Evolutionary conservation across 1,284 basidiomycete genomes (phyloP).

Genomic region (Ceratobasidium papillatum): DNA sequence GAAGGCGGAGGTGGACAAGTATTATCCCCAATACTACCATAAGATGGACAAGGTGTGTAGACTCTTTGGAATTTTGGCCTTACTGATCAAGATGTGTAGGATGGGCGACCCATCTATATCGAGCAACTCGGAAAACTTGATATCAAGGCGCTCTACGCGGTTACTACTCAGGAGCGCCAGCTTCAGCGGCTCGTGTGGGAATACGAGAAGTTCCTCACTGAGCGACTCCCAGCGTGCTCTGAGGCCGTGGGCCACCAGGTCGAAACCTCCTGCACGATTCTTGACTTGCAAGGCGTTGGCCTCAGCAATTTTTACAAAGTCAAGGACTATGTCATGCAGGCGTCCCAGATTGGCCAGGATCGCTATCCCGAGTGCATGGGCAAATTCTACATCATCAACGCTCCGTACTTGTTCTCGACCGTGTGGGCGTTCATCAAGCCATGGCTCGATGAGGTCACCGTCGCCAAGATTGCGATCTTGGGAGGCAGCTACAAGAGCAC

Average conservation of each 20-base stretch:
- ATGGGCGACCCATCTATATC: constrained; percentile 95
- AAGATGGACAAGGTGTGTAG: constrained; percentile 86
- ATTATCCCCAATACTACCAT: constrained; percentile 97
- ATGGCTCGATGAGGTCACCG: constrained; percentile 96
- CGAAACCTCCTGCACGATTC: constrained; percentile 98
- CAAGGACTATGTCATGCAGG: constrained; percentile 88
- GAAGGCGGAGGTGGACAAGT: constrained; percentile 84
- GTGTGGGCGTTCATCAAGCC: constrained; percentile 91
- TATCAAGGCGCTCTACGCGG: constrained; percentile 79
- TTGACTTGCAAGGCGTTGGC: constrained; percentile 88
- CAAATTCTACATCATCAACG: constrained; percentile 95
- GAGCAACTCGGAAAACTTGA: constrained; percentile 93
- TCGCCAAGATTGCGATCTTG: constrained; percentile 89
- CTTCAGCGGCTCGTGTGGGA: constrained; percentile 90
- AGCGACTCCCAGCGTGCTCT: constrained; percentile 87
- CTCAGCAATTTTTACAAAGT: constrained; percentile 89
- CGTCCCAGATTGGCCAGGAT: constrained; percentile 87
- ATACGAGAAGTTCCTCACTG: constrained; percentile 88
- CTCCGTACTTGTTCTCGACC: constrained; percentile 90
- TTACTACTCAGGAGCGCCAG: constrained; percentile 89
- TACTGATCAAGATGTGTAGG: constrained; percentile 57
- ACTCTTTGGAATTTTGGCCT: too few relatives aligned
- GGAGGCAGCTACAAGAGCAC: constrained; percentile 68
- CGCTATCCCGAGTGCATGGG: constrained; percentile 96
- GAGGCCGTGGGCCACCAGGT: constrained; percentile 80